Conservation (phyloP, 2,329 filamentous ascomycete species). For the Ophiostoma novo-ulmi region DNA sequence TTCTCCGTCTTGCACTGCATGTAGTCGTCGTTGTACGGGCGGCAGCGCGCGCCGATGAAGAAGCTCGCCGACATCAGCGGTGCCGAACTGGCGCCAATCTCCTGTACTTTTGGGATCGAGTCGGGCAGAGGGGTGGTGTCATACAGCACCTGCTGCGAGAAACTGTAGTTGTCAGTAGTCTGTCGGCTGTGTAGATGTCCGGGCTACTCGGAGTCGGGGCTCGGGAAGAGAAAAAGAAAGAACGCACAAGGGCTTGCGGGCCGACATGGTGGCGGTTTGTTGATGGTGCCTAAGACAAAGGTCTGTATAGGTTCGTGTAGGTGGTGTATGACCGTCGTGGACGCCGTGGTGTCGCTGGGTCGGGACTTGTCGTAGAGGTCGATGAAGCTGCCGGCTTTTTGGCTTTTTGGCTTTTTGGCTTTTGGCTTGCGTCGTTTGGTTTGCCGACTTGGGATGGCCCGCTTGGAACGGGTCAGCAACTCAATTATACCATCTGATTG, state of each 20-base stretch:
- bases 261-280: slow-evolving; percentile 44
- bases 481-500: slow-evolving; percentile 29
- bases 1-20: slow-evolving; percentile 99
- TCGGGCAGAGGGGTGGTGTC: slow-evolving; percentile 94
- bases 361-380: neutral
- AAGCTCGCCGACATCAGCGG: slow-evolving; percentile 87
- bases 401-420: slow-evolving; percentile 23
- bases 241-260: slow-evolving; percentile 55
- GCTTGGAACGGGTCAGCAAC: slow-evolving; percentile 27
- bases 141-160: slow-evolving; percentile 88
- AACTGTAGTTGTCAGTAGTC: slow-evolving; percentile 50
- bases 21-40: slow-evolving; percentile 94
- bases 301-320: slow-evolving; percentile 31
- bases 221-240: neutral
- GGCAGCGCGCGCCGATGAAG: slow-evolving; percentile 96
- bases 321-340: neutral
- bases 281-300: neutral
- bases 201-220: neutral
- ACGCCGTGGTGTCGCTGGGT: neutral
- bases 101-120: slow-evolving; percentile 84
- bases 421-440: slow-evolving; percentile 19
- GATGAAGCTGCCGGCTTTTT: slow-evolving; percentile 6
- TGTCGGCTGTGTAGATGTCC: neutral
- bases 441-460: slow-evolving; percentile 3
- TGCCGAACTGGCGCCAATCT: slow-evolving; percentile 88